A percentile compares a stretch with the other conserved stretches of the same genome.
phyloP scores from a whole-genome alignment of 768 basidiomycete genomes.

The Boletus fagicola region DNA sequence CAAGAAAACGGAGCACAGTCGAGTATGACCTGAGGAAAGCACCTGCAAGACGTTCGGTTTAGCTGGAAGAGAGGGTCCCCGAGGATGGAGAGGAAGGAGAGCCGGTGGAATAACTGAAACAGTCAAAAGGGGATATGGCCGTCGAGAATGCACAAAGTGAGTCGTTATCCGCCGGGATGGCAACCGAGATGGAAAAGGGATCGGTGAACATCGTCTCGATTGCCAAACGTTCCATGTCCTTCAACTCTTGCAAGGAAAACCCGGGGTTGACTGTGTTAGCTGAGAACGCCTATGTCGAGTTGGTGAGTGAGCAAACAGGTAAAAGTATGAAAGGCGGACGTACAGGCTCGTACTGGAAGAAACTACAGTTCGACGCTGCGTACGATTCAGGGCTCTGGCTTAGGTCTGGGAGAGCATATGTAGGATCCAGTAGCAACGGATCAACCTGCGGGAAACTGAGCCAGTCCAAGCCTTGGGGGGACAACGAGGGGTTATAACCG shows the following conservation, averaged over 20 bases:
- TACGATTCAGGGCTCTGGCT: slow-evolving; percentile 1
- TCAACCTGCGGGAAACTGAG: slow-evolving; percentile 9
- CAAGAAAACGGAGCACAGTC: neutral
- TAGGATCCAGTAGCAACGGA: slow-evolving; percentile 1
- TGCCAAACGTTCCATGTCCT: slow-evolving; percentile 18
- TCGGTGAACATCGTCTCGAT: slow-evolving; percentile 23
- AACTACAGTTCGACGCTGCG: neutral
- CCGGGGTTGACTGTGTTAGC: neutral
- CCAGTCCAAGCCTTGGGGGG: slow-evolving; percentile 12
- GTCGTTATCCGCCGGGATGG: neutral
- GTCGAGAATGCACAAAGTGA: neutral
- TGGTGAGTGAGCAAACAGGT: neutral
- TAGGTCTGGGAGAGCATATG: slow-evolving; percentile 2
- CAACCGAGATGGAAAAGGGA: slow-evolving; percentile 19
- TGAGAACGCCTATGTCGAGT: slow-evolving; percentile 1
- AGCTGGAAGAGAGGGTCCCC: slow-evolving; percentile 3
- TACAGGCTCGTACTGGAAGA: slow-evolving; percentile 19
- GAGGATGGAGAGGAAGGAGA: slow-evolving; percentile 17
- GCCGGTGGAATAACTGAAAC: slow-evolving; percentile 5
- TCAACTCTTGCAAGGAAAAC: slow-evolving; percentile 12
- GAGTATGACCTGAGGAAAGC: slow-evolving; percentile 1
- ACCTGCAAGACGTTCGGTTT: neutral
- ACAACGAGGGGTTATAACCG: neutral
- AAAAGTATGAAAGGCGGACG: neutral
- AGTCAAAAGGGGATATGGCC: slow-evolving; percentile 24